Percentiles rank a stretch among this genome's conserved stretches.
These are phyloP conservation scores for Vitis amurensis DNA, from an alignment of 164 flowering plant species.

Conservation along the genomic window DNA sequence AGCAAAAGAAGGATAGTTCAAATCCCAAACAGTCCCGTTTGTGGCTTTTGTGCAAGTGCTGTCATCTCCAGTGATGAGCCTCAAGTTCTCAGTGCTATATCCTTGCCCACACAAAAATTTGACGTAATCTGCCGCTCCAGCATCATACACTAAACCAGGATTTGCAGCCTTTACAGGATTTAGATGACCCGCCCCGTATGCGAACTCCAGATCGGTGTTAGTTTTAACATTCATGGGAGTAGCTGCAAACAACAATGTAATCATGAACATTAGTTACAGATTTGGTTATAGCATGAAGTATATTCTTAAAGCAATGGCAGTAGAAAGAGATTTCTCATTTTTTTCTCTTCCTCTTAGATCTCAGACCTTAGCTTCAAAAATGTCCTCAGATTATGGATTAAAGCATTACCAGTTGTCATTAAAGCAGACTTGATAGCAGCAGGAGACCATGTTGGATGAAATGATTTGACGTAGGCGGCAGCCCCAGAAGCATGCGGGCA, in stretches of 20 bases:
- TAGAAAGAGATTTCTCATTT: neutral
- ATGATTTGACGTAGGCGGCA: conserved; percentile 49
- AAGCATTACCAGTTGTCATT: conserved; percentile 48
- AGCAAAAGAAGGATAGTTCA: conserved; percentile 58
- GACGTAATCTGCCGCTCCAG: conserved; percentile 42
- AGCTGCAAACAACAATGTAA: conserved; percentile 34
- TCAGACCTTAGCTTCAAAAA: too few relatives aligned
- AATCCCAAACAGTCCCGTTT: conserved; percentile 40
- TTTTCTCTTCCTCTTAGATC: too few relatives aligned
- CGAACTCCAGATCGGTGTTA: conserved; percentile 50
- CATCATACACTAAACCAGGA: conserved; percentile 67
- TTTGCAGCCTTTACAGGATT: conserved; percentile 42
- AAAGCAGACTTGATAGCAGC: conserved; percentile 53
- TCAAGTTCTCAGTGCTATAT: conserved; percentile 23
- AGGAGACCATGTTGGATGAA: conserved; percentile 56
- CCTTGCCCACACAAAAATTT: conserved; percentile 55
- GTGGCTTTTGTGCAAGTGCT: conserved; percentile 34
- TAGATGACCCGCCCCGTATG: conserved; percentile 62
- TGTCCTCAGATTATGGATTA: neutral
- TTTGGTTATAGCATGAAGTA: too few relatives aligned
- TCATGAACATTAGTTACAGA: neutral
- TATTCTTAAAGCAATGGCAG: too few relatives aligned
- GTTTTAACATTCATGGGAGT: conserved; percentile 27
- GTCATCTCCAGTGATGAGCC: conserved; percentile 40
- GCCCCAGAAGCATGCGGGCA: conserved; percentile 55